Conservation (phyloP, 2,329 filamentous ascomycete genomes). For the Neophaeococcomyces aloes region DNA sequence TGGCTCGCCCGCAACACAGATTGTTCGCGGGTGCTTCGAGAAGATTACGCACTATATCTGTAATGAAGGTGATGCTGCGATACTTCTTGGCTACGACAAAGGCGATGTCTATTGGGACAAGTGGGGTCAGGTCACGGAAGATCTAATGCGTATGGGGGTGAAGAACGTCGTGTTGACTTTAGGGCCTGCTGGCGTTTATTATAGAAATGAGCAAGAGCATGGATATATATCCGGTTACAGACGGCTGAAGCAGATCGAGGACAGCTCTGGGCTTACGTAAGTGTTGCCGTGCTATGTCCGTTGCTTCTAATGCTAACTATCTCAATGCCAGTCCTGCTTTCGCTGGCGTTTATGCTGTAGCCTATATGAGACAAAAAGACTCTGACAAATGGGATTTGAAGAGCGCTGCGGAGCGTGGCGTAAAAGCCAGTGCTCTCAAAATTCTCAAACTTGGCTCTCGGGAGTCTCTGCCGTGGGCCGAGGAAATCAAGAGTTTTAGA, state of each 20-base stretch:
- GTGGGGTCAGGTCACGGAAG: conserved; percentile 7
- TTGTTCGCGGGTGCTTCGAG: conserved; percentile 4
- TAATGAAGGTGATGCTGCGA: conserved; percentile 14
- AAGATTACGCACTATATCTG: conserved; percentile 14
- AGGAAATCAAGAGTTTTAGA: conserved; percentile 11
- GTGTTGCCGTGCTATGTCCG: neutral
- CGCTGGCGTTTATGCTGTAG: conserved; percentile 14
- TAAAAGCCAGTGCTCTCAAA: conserved; percentile 11
- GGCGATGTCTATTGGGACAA: conserved; percentile 7
- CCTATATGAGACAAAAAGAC: conserved; percentile 14
- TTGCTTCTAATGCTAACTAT: neutral
- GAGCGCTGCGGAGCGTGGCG: conserved; percentile 8
- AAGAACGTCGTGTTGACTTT: conserved; percentile 14
- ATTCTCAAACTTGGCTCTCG: conserved; percentile 11
- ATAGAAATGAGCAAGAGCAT: conserved; percentile 1
- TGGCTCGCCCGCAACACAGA: conserved; percentile 9
- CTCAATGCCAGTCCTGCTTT: conserved; percentile 14
- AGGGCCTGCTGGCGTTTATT: conserved; percentile 10
- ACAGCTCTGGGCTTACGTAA: conserved; percentile 15
- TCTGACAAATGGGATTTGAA: conserved; percentile 13
- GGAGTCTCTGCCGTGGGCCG: conserved; percentile 15
- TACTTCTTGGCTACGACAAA: conserved; percentile 5
- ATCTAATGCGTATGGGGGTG: conserved; percentile 6
- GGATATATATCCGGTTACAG: neutral
- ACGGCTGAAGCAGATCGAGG: conserved; percentile 9